phyloP scores from a whole-genome alignment of 2,329 filamentous ascomycete species.

The Xylaria sp. region DNA sequence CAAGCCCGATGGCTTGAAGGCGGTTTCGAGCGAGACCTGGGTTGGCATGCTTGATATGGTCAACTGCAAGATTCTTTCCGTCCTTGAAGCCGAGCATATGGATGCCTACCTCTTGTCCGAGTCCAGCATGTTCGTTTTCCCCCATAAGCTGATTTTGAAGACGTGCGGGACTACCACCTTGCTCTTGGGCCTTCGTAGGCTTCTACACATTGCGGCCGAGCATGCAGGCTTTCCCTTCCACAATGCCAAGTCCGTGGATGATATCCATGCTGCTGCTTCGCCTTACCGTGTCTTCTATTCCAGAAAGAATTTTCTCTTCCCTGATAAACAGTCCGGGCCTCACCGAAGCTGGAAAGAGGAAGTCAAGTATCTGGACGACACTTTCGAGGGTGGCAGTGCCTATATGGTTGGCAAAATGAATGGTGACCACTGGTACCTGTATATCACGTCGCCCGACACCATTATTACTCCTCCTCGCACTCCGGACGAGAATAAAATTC shows the following conservation, averaged over 20 bases:
- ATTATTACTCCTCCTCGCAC: conserved; percentile 84
- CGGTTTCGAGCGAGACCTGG: conserved; percentile 85
- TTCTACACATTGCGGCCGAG: conserved; percentile 89
- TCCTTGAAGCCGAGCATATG: conserved; percentile 91
- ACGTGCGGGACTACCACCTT: conserved; percentile 97
- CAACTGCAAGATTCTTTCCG: conserved; percentile 97
- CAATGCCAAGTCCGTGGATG: conserved; percentile 72
- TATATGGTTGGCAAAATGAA: conserved; percentile 99
- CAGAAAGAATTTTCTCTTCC: conserved; percentile 97
- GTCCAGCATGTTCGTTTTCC: conserved; percentile 99
- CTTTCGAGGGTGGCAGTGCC: conserved; percentile 91
- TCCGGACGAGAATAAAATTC: conserved; percentile 65
- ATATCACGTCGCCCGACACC: conserved; percentile 88
- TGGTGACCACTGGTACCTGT: conserved; percentile 98
- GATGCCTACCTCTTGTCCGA: conserved; percentile 98
- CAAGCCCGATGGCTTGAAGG: conserved; percentile 83
- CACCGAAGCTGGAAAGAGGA: conserved; percentile 98
- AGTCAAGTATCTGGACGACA: conserved; percentile 89
- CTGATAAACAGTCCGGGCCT: conserved; percentile 91
- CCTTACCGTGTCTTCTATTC: conserved; percentile 99
- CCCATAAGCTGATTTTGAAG: conserved; percentile 99
- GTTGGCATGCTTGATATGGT: conserved; percentile 97
- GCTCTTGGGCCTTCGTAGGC: conserved; percentile 85
- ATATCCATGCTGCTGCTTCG: conserved; percentile 80
- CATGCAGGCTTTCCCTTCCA: conserved; percentile 90